Base-by-base conservation (phyloP, 805 yeast species). In the Barnettozyma botsteinii region DNA sequence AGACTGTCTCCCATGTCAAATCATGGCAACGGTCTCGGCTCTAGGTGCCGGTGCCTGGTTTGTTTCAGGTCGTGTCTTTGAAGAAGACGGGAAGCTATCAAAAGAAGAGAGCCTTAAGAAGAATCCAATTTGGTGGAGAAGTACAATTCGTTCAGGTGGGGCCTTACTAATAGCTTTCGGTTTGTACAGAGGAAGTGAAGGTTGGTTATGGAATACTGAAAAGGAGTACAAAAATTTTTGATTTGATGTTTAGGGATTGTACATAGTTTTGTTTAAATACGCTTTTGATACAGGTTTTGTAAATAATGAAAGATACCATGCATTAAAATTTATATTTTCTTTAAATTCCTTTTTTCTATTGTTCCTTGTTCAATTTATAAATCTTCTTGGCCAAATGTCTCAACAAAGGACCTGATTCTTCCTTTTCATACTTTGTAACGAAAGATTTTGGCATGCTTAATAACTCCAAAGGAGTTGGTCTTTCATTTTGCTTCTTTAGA, bases 401-500 rank as follows among this genome's bases (percentile, higher is more conserved):
- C 34, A 69, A 60, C 25, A 68, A 64, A 27, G 60, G 64, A 13
- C 50, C 53, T 25, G 57, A 53, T 15, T 55, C 55, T 23, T 59
- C 62, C 31, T 51, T 49, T 40, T 59, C 62, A 41, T 66, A 66
- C 29, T 58, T 60, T 26, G 43, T 37, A 17, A 56, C 34, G 17
- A 50, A 63, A 52, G 50, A 50, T 24, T 40, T 60, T 55, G 57
- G 66, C 67, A 42, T 55, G 22, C 60, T 58, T 41, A 84, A 63
- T 20, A 93, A 62, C 33, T 84, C 87, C 49, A 75, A 73, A 0
- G 96, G 95, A 0, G 81, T 77, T 18, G 84, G 78, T 43, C 98
- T 69, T 38, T 69, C 73, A 10, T 55, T 52, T 33, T 79, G 85
- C 46, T 83, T 88, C 56, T 82, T 85, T 32, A 75, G 67, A 53